These are phyloP conservation scores for Podospora pseudocomata DNA, from an alignment of 495 filamentous ascomycete species.

Conservation along the genomic window DNA sequence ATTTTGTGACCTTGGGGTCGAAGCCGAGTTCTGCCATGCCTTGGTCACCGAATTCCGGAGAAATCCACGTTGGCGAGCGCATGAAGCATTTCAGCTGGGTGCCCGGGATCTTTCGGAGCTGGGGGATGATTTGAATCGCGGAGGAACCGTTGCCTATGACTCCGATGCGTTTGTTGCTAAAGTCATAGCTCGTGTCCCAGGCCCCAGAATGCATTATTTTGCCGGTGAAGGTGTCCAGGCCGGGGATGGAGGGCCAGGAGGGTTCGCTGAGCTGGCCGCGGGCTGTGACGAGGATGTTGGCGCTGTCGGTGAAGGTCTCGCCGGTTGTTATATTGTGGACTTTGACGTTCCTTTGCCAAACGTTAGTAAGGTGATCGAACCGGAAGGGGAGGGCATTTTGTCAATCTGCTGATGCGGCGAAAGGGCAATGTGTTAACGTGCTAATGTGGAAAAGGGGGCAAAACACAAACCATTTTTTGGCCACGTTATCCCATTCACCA, in stretches of 20 bases:
- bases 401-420: background rate
- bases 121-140: slow-evolving; percentile 67
- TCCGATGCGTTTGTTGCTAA: slow-evolving; percentile 50
- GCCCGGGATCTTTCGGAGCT: slow-evolving; percentile 53
- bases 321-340: slow-evolving; percentile 33
- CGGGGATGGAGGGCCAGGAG: slow-evolving; percentile 55
- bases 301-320: slow-evolving; percentile 34
- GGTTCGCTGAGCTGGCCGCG: slow-evolving; percentile 63
- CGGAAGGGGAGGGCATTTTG: too few relatives aligned
- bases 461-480: slow-evolving; percentile 59
- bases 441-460: background rate
- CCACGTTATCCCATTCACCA: slow-evolving; percentile 52
- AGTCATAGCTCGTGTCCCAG: slow-evolving; percentile 50
- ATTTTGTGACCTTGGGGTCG: slow-evolving; percentile 34
- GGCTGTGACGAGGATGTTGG: slow-evolving; percentile 61
- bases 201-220: slow-evolving; percentile 55
- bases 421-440: background rate
- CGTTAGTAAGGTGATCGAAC: background rate
- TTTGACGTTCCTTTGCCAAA: slow-evolving; percentile 26
- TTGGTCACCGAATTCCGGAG: slow-evolving; percentile 38
- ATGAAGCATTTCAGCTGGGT: slow-evolving; percentile 62
- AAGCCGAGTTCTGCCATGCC: slow-evolving; percentile 40
- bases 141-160: slow-evolving; percentile 60
- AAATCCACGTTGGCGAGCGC: slow-evolving; percentile 65
- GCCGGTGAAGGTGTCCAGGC: slow-evolving; percentile 51